phyloP scores from a whole-genome alignment of 129 eudicot species.

The Centrapalus pauciflorus region DNA sequence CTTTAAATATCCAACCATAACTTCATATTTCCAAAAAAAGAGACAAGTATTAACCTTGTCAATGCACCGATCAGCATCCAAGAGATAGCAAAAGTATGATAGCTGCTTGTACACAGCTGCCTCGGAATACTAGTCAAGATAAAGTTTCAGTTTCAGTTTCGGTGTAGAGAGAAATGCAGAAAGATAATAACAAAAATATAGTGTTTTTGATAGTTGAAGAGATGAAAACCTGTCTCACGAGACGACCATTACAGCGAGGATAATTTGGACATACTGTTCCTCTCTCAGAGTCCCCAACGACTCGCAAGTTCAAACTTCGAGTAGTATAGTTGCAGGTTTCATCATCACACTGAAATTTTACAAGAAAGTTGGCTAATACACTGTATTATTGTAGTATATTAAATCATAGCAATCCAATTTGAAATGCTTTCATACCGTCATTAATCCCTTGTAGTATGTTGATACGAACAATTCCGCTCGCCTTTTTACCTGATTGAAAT shows the following conservation, averaged over 20 bases:
- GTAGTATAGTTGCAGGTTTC: constrained; percentile 87
- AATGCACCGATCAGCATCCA: constrained; percentile 72
- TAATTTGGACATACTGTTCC: constrained; percentile 94
- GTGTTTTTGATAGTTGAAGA: background rate
- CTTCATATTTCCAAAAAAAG: background rate
- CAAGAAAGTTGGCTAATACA: background rate
- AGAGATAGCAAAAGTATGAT: constrained; percentile 70
- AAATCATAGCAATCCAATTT: background rate
- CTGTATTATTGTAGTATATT: background rate
- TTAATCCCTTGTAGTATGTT: constrained; percentile 74
- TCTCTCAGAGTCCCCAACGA: constrained; percentile 79
- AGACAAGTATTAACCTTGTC: constrained; percentile 50
- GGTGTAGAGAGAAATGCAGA: background rate
- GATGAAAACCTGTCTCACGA: constrained; percentile 65
- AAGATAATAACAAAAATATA: background rate
- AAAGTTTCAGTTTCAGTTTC: background rate
- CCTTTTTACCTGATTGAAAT: constrained; percentile 61
- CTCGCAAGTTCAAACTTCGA: constrained; percentile 86
- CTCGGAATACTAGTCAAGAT: constrained; percentile 62
- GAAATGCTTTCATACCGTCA: constrained; percentile 61
- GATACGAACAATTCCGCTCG: constrained; percentile 81
- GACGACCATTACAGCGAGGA: constrained; percentile 87
- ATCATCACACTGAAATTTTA: constrained; percentile 75
- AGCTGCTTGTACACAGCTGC: constrained; percentile 90
- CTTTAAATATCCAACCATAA: background rate